A percentile compares a stretch with the other conserved stretches of the same genome.
These are phyloP conservation scores for Solanum hybrid DNA, from an alignment of 305 asterid species.

Conservation along the genomic window DNA sequence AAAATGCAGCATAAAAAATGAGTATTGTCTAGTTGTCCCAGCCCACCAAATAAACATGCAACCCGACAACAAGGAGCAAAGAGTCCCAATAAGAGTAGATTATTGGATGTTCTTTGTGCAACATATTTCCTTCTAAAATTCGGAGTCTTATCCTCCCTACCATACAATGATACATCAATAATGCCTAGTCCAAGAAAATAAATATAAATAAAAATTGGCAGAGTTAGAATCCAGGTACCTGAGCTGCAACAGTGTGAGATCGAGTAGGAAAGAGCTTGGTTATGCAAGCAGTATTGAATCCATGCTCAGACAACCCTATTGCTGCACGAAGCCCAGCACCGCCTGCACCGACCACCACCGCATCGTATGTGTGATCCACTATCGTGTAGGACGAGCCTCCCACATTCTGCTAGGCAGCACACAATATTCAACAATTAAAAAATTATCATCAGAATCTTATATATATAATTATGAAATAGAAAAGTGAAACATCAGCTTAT, in stretches of 20 bases:
- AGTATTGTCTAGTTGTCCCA: not conserved
- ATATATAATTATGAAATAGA: not conserved
- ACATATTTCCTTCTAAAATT: not conserved
- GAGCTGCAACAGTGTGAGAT: slow-evolving; percentile 98
- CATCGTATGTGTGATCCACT: slow-evolving; percentile 98
- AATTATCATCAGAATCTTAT: not conserved
- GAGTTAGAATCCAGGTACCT: slow-evolving; percentile 31
- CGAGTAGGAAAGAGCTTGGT: slow-evolving; percentile 98
- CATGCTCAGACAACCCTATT: slow-evolving; percentile 95
- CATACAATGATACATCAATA: not conserved
- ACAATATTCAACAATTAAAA: not conserved
- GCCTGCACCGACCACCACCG: slow-evolving; percentile 98
- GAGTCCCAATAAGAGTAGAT: not conserved
- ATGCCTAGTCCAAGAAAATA: not conserved
- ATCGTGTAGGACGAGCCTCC: slow-evolving; percentile 65
- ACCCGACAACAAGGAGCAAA: not conserved
- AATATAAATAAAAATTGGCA: not conserved
- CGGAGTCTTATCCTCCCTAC: not conserved
- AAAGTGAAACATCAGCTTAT: not conserved
- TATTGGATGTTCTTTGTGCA: not conserved
- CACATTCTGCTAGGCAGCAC: slow-evolving; percentile 34
- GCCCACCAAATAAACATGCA: not conserved
- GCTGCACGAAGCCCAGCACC: slow-evolving; percentile 99
- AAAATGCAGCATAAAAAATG: not conserved
- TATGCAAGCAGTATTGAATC: slow-evolving; percentile 97